phyloP scores from a whole-genome alignment of 306 rosid genomes.

The Hippophae rhamnoides region DNA sequence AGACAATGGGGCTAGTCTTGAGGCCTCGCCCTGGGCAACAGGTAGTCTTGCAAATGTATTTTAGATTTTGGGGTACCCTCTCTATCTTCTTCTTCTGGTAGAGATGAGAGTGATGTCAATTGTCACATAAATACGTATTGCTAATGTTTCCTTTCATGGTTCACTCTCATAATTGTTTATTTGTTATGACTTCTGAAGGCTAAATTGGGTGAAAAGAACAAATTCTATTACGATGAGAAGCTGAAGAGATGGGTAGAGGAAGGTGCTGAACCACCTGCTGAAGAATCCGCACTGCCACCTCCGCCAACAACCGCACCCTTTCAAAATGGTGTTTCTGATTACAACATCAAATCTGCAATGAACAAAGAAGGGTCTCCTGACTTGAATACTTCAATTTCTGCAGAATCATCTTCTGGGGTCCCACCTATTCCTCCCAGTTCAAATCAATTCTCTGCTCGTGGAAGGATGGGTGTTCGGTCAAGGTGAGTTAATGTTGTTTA shows the following conservation, averaged over 20 bases:
- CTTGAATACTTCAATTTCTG: slow-evolving; percentile 27
- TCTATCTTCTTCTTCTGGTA: no score
- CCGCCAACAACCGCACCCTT: slow-evolving; percentile 61
- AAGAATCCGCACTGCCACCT: slow-evolving; percentile 64
- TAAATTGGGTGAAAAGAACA: slow-evolving; percentile 76
- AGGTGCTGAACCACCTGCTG: slow-evolving; percentile 70
- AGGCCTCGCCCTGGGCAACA: slow-evolving; percentile 65
- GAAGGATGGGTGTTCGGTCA: slow-evolving; percentile 70
- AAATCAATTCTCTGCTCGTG: slow-evolving; percentile 72
- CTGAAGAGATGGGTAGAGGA: slow-evolving; percentile 92
- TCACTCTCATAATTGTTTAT: slow-evolving; percentile 15
- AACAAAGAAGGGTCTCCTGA: slow-evolving; percentile 42
- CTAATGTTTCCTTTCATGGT: slow-evolving; percentile 14
- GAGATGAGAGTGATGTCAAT: no score
- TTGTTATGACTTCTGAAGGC: slow-evolving; percentile 46
- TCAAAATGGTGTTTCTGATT: slow-evolving; percentile 64
- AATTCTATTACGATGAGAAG: slow-evolving; percentile 84
- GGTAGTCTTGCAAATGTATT: slow-evolving; percentile 31
- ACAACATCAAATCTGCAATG: slow-evolving; percentile 62
- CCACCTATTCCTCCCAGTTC: slow-evolving; percentile 73
- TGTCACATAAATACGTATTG: neutral
- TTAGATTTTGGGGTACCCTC: slow-evolving; percentile 5
- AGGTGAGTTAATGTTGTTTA: slow-evolving; percentile 28
- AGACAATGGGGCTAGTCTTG: slow-evolving; percentile 65
- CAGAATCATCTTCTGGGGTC: slow-evolving; percentile 53